Evolutionary conservation across 352 stramenopile species (phyloP).

Genomic region (Globisporangium perplexum): DNA sequence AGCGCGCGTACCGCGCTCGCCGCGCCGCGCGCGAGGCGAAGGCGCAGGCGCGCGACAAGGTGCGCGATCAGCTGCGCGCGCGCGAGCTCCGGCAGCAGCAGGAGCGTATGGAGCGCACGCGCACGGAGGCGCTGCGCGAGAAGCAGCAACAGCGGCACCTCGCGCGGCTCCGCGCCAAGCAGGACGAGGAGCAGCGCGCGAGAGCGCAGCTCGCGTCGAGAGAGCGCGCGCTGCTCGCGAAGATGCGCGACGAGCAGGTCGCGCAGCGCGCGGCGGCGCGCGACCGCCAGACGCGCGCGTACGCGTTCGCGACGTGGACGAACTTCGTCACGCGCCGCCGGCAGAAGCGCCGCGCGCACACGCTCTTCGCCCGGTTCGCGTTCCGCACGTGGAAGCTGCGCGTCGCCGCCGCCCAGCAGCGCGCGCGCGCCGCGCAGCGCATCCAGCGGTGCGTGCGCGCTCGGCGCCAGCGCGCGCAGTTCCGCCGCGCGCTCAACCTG

Average conservation of each 20-base stretch:
- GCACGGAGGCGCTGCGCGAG: constrained; percentile 42
- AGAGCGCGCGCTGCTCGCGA: constrained; percentile 40
- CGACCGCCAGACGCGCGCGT: constrained; percentile 16
- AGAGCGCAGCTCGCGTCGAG: constrained; percentile 30
- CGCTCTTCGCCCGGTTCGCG: constrained; percentile 61
- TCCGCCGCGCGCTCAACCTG: constrained; percentile 35
- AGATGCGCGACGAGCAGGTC: constrained; percentile 45
- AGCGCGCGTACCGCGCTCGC: constrained; percentile 57
- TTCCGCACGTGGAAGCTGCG: constrained; percentile 53
- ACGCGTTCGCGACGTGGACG: constrained; percentile 32
- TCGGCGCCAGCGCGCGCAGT: constrained; percentile 11
- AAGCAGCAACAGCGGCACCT: constrained; percentile 56
- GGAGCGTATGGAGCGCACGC: constrained; percentile 48
- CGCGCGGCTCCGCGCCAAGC: constrained; percentile 45
- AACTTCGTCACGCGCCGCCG: constrained; percentile 19
- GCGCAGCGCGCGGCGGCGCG: constrained; percentile 23
- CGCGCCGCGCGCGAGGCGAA: constrained; percentile 32
- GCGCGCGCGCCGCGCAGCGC: constrained; percentile 17
- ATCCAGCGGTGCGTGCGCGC: constrained; percentile 34
- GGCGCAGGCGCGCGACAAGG: constrained; percentile 35
- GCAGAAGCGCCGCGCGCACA: constrained; percentile 39
- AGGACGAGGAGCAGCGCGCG: constrained; percentile 35
- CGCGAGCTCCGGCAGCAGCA: constrained; percentile 44
- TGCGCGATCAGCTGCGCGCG: constrained; percentile 43
- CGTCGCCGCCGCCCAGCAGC: constrained; percentile 20